A percentile compares a stretch with the other conserved stretches of the same genome.
Evolutionary conservation across 768 basidiomycete genomes (phyloP).

Genomic region (Rhodotorula babjevae): DNA sequence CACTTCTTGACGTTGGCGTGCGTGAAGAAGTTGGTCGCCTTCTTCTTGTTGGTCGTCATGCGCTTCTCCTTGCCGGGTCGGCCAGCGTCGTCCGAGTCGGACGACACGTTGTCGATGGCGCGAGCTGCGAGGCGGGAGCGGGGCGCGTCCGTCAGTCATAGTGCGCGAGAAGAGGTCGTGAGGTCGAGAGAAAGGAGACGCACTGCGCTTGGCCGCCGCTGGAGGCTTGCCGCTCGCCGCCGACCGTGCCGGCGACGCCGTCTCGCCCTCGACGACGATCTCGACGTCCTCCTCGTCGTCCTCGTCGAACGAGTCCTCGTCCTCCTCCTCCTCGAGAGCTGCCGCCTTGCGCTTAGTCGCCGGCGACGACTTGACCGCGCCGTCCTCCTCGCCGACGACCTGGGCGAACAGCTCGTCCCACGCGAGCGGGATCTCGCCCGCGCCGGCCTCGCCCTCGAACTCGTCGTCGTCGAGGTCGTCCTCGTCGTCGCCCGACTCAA

Average conservation of each 20-base stretch:
- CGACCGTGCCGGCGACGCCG: too few relatives aligned
- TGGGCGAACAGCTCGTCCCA: conserved; percentile 79
- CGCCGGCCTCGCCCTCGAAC: conserved; percentile 43
- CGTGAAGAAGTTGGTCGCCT: conserved; percentile 61
- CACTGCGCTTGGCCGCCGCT: conserved; percentile 11
- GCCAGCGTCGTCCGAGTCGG: conserved; percentile 45
- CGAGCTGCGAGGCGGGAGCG: conserved; percentile 3
- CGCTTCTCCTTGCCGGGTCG: conserved; percentile 60
- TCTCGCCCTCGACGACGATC: conserved; percentile 12
- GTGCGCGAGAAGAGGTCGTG: too few relatives aligned
- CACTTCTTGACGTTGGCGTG: conserved; percentile 41
- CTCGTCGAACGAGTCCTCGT: conserved; percentile 23
- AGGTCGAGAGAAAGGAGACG: not conserved
- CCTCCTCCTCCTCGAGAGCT: conserved; percentile 18
- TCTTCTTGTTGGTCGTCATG: conserved; percentile 95
- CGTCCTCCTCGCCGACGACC: conserved; percentile 46
- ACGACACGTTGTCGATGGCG: conserved; percentile 46
- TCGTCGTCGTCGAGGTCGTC: conserved; percentile 41
- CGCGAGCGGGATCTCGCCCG: conserved; percentile 53
- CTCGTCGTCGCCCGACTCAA: conserved; percentile 37
- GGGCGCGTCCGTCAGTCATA: too few relatives aligned
- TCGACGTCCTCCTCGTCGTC: conserved; percentile 43
- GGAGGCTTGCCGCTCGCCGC: conserved; percentile 3
- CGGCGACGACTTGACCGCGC: conserved; percentile 39
- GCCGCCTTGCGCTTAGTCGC: not conserved